Evolutionary conservation across 2,329 filamentous ascomycete species (phyloP).

Genomic region (Pyricularia grisea): DNA sequence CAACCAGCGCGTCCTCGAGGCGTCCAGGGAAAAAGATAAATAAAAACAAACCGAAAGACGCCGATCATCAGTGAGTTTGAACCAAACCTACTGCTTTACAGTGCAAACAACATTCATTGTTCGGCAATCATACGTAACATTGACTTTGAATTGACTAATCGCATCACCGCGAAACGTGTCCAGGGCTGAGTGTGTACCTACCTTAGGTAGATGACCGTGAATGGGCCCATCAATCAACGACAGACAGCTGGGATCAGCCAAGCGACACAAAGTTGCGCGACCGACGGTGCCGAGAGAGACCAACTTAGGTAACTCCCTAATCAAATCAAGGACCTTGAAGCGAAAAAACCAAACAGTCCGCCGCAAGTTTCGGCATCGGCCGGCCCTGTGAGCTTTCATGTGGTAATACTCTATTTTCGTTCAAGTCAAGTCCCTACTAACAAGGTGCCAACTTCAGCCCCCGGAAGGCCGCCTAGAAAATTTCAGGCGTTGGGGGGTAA

Average conservation of each 20-base stretch:
- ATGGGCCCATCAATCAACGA: too few species aligned
- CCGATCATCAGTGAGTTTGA: background rate
- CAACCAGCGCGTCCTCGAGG: background rate
- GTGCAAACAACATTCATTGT: background rate
- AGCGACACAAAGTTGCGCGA: too few species aligned
- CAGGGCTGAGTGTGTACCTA: background rate
- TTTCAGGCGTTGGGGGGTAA: background rate
- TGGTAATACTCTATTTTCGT: background rate
- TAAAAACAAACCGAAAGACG: background rate
- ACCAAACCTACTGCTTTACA: background rate
- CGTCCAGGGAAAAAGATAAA: background rate
- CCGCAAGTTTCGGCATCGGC: background rate
- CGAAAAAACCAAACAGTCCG: background rate
- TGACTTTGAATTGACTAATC: constrained; percentile 1
- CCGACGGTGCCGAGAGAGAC: too few species aligned
- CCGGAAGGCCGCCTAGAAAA: background rate
- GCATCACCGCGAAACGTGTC: background rate
- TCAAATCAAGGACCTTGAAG: background rate
- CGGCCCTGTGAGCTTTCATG: background rate
- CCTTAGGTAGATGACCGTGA: too few species aligned
- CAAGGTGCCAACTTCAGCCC: background rate
- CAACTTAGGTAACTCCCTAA: background rate
- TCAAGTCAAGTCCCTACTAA: background rate
- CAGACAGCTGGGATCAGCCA: too few species aligned
- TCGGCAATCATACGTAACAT: background rate